A percentile compares a stretch with the other conserved stretches of the same genome.
Conservation (phyloP, 192 early-diverging fungal genomes). For the Paraglomus brasilianum region DNA sequence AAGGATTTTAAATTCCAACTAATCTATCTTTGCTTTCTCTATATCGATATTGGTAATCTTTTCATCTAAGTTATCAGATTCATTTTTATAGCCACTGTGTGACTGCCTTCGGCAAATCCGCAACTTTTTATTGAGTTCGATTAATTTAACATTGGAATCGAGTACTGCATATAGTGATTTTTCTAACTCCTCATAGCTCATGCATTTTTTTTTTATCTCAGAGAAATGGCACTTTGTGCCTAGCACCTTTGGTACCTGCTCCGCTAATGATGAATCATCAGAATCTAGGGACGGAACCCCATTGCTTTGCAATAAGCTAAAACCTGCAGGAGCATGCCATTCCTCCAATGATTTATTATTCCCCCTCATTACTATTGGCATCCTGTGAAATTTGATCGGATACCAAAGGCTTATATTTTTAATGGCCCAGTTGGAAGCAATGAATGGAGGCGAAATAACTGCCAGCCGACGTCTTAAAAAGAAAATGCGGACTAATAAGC, state of each 20-base stretch:
- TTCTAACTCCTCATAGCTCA: slow-evolving; percentile 24
- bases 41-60: neutral
- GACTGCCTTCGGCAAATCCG: too few relatives aligned
- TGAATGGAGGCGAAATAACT: too few relatives aligned
- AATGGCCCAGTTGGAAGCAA: too few relatives aligned
- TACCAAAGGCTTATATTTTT: neutral
- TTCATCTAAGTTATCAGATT: neutral
- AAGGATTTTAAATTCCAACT: neutral
- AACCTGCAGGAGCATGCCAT: slow-evolving; percentile 22
- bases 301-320: too few relatives aligned
- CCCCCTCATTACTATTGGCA: neutral
- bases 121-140: slow-evolving; percentile 23
- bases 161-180: slow-evolving; percentile 20
- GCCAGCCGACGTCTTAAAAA: too few relatives aligned
- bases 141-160: slow-evolving; percentile 19
- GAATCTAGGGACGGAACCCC: too few relatives aligned
- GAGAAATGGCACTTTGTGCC: too few relatives aligned
- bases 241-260: too few relatives aligned
- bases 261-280: neutral
- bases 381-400: neutral
- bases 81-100: too few relatives aligned
- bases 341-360: too few relatives aligned
- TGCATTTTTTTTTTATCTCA: slow-evolving; percentile 26
- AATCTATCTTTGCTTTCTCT: slow-evolving; percentile 11
- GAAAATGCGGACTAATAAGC: too few relatives aligned